Base-by-base conservation (phyloP, 1,284 basidiomycete species). In the Austroboletus niveus region DNA sequence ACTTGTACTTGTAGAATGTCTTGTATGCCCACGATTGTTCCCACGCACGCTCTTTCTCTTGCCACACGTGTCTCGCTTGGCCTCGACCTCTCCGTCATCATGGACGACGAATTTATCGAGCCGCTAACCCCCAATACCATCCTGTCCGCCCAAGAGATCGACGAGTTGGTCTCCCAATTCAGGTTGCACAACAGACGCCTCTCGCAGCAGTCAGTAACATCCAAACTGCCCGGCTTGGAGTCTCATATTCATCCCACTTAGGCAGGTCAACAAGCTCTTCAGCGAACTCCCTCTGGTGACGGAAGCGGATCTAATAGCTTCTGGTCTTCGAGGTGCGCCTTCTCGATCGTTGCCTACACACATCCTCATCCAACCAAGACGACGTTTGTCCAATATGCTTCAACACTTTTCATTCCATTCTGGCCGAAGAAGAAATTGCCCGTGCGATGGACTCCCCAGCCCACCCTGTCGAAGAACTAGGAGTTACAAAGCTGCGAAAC, bases 381-480 rank as follows among this genome's bases (percentile, higher is more conserved):
- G 77, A 81, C 6, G 66, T 73, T 15, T 90, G 88, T 60, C 79
- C 87, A 3, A 86, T 90, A 58, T 90, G 87, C 65, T 76, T 84
- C 56, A 84, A 76, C 38, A 70, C 85, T 1, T 81, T 85, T 58
- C 71, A 77, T 22, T 78, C 84, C 8, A 70, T 85, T 22, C 65
- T 90, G n/a, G 77, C 84, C 2, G 85, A 89, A 57, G 85, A 88
- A 63, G 86, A 90, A 68, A 76, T 76, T 44, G 84, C 85, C 1
- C 61, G 72, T 27, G 87, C 76, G 3, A 84, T 89, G 82, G 86
- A 89, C 60, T 86, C 86, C 1, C 85, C 87, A 7, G 85, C 87
- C 7, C 78, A 84, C 55, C 77, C 84, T 12, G 54, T 74, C n/a
- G 84, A 87, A 52, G 76, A 82, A 41, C 67, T 87, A 2, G 88